A percentile compares a stretch with the other conserved stretches of the same genome.
These are phyloP conservation scores for Plantago ovata DNA, from an alignment of 257 asterid species.

Conservation along the genomic window DNA sequence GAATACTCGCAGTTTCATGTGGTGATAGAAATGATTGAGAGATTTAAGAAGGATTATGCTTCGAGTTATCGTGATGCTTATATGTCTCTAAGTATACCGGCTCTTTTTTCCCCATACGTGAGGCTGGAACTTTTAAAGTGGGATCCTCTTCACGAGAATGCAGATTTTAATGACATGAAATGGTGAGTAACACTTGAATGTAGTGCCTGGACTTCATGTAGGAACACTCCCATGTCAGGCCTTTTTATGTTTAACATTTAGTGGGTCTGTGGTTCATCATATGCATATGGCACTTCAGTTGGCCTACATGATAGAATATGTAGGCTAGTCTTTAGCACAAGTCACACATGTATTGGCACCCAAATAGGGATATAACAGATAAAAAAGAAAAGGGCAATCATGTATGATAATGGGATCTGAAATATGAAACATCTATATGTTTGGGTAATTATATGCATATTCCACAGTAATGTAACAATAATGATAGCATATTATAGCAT, in stretches of 20 bases:
- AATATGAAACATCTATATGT: no score
- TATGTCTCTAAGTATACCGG: conserved; percentile 74
- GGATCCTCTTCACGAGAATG: conserved; percentile 90
- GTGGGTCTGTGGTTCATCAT: no score
- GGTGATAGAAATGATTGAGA: conserved; percentile 71
- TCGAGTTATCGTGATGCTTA: conserved; percentile 91
- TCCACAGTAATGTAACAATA: no score
- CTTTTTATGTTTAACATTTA: neutral
- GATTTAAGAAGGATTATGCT: conserved; percentile 76
- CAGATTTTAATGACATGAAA: conserved; percentile 80
- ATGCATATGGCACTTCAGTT: no score
- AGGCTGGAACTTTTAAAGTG: conserved; percentile 95
- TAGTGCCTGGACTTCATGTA: conserved; percentile 7
- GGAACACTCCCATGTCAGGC: neutral
- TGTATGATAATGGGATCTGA: no score
- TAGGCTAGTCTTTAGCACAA: no score
- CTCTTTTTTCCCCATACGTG: conserved; percentile 89
- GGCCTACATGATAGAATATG: no score
- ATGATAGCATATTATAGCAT: no score
- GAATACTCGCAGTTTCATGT: conserved; percentile 72
- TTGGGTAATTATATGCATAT: no score
- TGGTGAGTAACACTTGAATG: conserved; percentile 45
- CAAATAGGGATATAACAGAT: no score
- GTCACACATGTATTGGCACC: no score
- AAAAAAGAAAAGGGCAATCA: no score